phyloP scores from a whole-genome alignment of 2,329 filamentous ascomycete species.

The Aspergillus glaucus region DNA sequence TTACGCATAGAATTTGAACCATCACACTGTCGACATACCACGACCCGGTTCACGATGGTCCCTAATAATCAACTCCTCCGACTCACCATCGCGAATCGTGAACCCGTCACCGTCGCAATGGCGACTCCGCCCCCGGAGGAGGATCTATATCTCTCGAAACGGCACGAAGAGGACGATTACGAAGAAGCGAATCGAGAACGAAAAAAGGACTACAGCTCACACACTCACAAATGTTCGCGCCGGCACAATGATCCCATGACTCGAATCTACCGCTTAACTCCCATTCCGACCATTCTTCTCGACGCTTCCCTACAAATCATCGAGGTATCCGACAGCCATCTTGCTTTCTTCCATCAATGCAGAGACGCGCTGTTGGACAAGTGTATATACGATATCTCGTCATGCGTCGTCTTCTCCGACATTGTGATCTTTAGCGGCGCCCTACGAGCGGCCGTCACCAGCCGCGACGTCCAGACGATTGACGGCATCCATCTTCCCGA shows the following conservation, averaged over 20 bases:
- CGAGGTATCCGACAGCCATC: constrained; percentile 41
- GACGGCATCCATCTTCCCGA: constrained; percentile 21
- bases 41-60: background rate
- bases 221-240: background rate
- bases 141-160: background rate
- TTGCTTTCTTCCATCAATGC: constrained; percentile 24
- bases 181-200: background rate
- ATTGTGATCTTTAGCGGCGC: constrained; percentile 31
- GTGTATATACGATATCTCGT: constrained; percentile 36
- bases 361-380: constrained; percentile 31
- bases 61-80: constrained; percentile 17
- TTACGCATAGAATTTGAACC: background rate
- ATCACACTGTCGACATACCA: background rate
- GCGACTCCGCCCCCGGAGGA: constrained; percentile 23
- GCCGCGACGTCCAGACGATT: constrained; percentile 29
- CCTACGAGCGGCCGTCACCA: constrained; percentile 32
- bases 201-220: background rate
- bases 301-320: constrained; percentile 31
- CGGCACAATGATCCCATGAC: constrained; percentile 8
- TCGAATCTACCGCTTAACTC: constrained; percentile 25
- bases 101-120: constrained; percentile 13
- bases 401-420: constrained; percentile 26
- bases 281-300: constrained; percentile 35
- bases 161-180: background rate
- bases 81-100: constrained; percentile 13